Conservation (phyloP, 2,329 filamentous ascomycete genomes). For the Paecilomyces fulvus region DNA sequence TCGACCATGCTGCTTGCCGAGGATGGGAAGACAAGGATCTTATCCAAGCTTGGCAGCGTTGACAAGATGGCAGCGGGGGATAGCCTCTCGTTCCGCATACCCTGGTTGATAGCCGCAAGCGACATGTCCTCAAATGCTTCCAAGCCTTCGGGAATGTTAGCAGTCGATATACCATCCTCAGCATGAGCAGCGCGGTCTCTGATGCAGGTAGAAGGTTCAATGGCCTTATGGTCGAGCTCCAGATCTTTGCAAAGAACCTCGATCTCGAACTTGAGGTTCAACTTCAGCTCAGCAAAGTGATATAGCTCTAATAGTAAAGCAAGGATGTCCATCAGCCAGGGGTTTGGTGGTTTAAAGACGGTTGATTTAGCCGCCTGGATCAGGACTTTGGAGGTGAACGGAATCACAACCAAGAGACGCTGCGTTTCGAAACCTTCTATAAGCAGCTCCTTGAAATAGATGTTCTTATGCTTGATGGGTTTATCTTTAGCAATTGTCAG, state of each 20-base stretch:
- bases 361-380: conserved; percentile 75
- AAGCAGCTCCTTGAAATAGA: conserved; percentile 92
- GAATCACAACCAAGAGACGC: conserved; percentile 82
- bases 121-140: conserved; percentile 79
- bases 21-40: conserved; percentile 69
- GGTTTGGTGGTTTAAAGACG: conserved; percentile 89
- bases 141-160: conserved; percentile 57
- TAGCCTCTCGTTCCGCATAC: conserved; percentile 62
- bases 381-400: conserved; percentile 94
- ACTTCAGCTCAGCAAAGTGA: conserved; percentile 81
- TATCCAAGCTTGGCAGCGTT: conserved; percentile 73
- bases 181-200: conserved; percentile 64
- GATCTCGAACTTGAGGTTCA: conserved; percentile 97
- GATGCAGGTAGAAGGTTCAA: conserved; percentile 80
- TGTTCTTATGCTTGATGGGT: conserved; percentile 91
- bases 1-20: conserved; percentile 70
- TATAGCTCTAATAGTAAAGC: conserved; percentile 87
- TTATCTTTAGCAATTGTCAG: conserved; percentile 88
- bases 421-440: conserved; percentile 92
- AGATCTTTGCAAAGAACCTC: conserved; percentile 93
- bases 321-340: conserved; percentile 96
- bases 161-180: conserved; percentile 44
- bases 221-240: conserved; percentile 81
- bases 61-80: conserved; percentile 70
- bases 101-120: conserved; percentile 62